Evolutionary conservation across 129 eudicot genomes (phyloP), one percentile per base, ranked within the genome.

Genomic region (Centella asiatica): DNA sequence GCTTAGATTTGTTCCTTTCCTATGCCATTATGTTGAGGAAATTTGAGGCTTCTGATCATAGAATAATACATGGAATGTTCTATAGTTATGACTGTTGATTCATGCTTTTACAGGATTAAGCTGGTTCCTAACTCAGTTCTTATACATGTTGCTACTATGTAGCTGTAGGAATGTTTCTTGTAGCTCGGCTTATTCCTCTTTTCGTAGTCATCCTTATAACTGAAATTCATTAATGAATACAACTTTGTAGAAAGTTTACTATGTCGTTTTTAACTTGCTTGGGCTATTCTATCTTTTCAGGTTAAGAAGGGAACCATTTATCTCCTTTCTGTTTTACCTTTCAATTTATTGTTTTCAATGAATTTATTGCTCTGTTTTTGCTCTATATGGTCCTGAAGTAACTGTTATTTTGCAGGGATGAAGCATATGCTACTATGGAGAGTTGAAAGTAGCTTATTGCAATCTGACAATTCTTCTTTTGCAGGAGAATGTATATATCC

Each of bases 361-460:
- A 28, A 22, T 17, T 32, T 32, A 15, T 17, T 60, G 17, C 42
- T 39, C 18, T 53, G 25, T 48, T 20, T 60, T 18, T 44, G 32
- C 15, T 9, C 10, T 33, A 19, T 37, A 27, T 63, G 47, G 18
- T 59, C 56, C 64, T 65, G 67, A 75, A 64, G 65, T 24, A 33
- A 56, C 33, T 66, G 42, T 68, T 72, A 55, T 78, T 72, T 80
- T 86, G 88, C 90, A 80, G 90, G 95, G 65, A 45, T 36, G 71
- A 76, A 72, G 68, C 64, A 80, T 79, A 73, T 65, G 57, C 66
- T 64, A 37, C 52, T 72, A 75, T 46, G 74, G 80, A 80, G 79
- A 83, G 80, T 74, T 74, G 40, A 48, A 51, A 65, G 39, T 63
- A 44, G 63, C 49, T 75, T 46, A 66, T 68, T 62, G 49, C 70